Conservation (phyloP, 768 basidiomycete genomes). For the Serendipita indica region DNA sequence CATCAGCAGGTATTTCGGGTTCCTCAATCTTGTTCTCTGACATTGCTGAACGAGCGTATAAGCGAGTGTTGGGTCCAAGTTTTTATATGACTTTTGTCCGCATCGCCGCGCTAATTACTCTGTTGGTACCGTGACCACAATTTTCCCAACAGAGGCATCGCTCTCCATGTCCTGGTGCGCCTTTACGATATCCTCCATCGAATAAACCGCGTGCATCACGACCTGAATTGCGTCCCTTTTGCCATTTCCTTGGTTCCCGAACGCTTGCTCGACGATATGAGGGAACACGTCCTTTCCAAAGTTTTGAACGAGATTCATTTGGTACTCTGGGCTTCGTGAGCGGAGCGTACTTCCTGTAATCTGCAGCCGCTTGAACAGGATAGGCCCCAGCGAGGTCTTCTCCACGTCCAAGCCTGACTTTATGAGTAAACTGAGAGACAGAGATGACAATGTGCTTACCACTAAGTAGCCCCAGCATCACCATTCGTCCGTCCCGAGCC, state of each 20-base stretch:
- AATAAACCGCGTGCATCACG: constrained; percentile 1
- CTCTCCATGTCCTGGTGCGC: constrained; percentile 10
- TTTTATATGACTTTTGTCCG: too few species aligned
- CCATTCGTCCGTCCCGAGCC: constrained; percentile 20
- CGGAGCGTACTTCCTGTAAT: constrained; percentile 83
- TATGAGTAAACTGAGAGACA: background rate
- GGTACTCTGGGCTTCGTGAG: constrained; percentile 58
- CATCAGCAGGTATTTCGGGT: background rate
- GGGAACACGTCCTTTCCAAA: constrained; percentile 15
- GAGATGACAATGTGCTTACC: constrained; percentile 14
- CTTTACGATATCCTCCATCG: background rate
- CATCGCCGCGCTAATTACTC: background rate
- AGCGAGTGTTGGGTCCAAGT: too few species aligned
- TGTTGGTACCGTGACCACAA: background rate
- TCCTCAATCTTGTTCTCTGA: background rate
- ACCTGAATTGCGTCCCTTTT: background rate
- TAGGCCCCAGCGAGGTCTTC: constrained; percentile 41
- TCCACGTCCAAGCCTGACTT: constrained; percentile 36
- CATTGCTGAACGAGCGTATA: background rate
- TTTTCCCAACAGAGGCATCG: background rate
- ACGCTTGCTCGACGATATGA: constrained; percentile 13
- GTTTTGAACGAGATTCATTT: constrained; percentile 40
- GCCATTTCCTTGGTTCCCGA: background rate
- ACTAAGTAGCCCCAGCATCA: constrained; percentile 17
- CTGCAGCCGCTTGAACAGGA: constrained; percentile 72